phyloP scores from a whole-genome alignment of 495 filamentous ascomycete genomes.

The Penicillium argentinense region DNA sequence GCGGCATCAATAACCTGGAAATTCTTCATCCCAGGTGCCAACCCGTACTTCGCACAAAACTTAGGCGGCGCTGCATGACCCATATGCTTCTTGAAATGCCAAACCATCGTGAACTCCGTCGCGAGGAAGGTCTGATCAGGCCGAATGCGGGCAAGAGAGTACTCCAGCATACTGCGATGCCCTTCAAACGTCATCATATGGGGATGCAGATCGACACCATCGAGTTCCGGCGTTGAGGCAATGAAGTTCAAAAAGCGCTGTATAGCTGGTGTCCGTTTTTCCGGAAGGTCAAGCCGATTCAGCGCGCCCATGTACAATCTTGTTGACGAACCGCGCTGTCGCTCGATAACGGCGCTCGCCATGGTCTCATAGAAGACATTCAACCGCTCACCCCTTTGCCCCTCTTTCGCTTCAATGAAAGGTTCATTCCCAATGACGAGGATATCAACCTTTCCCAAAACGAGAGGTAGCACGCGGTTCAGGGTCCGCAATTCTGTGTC shows the following conservation, averaged over 20 bases:
- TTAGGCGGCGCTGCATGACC: neutral
- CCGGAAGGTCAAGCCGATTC: slow-evolving; percentile 11
- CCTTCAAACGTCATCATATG: slow-evolving; percentile 8
- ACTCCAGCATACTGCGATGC: slow-evolving; percentile 11
- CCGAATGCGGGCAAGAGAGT: slow-evolving; percentile 3
- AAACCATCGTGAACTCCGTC: slow-evolving; percentile 15
- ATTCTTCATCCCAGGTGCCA: neutral
- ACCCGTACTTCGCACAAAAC: slow-evolving; percentile 8
- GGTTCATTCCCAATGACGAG: slow-evolving; percentile 19
- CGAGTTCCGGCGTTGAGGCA: slow-evolving; percentile 7
- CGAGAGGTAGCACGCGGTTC: neutral
- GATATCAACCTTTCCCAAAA: slow-evolving; percentile 12
- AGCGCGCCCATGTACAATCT: slow-evolving; percentile 14
- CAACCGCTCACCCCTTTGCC: neutral
- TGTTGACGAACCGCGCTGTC: neutral
- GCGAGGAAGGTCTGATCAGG: slow-evolving; percentile 14
- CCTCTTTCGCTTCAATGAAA: slow-evolving; percentile 11
- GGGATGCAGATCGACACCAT: slow-evolving; percentile 13
- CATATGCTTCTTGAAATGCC: slow-evolving; percentile 14
- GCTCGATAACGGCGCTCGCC: slow-evolving; percentile 1
- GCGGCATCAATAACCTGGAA: slow-evolving; percentile 6
- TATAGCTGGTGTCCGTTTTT: slow-evolving; percentile 9
- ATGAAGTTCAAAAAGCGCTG: slow-evolving; percentile 8
- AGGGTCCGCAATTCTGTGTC: slow-evolving; percentile 3
- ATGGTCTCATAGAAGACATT: slow-evolving; percentile 12